These are phyloP conservation scores for Aspergillus saccharolyticus DNA, from an alignment of 495 filamentous ascomycete genomes.

Conservation along the genomic window DNA sequence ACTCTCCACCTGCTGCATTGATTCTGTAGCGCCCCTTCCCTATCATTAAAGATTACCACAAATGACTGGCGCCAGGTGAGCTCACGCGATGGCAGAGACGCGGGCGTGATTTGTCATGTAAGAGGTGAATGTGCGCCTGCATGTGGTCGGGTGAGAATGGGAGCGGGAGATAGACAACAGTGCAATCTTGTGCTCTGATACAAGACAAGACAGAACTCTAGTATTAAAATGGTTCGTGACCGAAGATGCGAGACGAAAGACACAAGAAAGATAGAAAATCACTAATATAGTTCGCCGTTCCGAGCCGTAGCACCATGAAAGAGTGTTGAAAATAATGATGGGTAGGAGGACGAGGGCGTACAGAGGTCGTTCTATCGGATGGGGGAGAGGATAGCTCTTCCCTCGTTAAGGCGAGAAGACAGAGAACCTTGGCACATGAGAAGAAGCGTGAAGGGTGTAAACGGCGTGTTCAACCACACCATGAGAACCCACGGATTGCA, in stretches of 20 bases:
- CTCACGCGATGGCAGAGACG: conserved; percentile 3
- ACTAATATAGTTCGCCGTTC: conserved; percentile 38
- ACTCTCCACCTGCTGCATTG: background rate
- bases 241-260: conserved; percentile 22
- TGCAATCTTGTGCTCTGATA: conserved; percentile 24
- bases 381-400: conserved; percentile 1
- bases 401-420: conserved; percentile 14
- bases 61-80: background rate
- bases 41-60: conserved; percentile 16
- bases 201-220: conserved; percentile 25
- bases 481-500: conserved; percentile 14
- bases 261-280: conserved; percentile 20
- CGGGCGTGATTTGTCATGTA: conserved; percentile 5
- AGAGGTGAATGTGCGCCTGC: background rate
- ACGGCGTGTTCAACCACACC: conserved; percentile 4
- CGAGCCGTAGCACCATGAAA: conserved; percentile 44
- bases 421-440: conserved; percentile 12
- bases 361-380: conserved; percentile 17
- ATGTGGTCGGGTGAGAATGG: conserved; percentile 7
- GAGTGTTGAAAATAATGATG: conserved; percentile 28
- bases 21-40: conserved; percentile 3
- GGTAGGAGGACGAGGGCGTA: conserved; percentile 12
- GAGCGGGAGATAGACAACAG: conserved; percentile 6
- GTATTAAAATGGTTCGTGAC: conserved; percentile 37
- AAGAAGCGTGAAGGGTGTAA: conserved; percentile 8